phyloP scores from a whole-genome alignment of 495 filamentous ascomycete genomes.

The Bacidia gigantensis region DNA sequence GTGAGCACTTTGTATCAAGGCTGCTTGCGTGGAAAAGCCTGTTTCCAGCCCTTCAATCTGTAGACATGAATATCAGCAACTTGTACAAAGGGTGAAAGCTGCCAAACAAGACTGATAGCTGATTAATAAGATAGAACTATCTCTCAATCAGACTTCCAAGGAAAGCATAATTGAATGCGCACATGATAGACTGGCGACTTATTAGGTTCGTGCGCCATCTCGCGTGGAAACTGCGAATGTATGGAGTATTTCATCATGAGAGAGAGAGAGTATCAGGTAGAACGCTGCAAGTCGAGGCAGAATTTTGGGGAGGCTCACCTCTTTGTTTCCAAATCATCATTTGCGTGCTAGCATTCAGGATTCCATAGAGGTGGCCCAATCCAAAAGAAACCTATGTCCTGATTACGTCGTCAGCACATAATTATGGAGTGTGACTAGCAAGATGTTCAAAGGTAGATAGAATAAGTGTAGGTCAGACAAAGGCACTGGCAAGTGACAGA shows the following conservation, averaged over 20 bases:
- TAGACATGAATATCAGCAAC: no score
- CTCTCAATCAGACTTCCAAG: conserved; percentile 32
- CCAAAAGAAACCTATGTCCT: no score
- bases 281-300: not conserved
- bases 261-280: conserved; percentile 7
- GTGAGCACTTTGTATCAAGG: no score
- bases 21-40: no score
- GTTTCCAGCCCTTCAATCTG: no score
- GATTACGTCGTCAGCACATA: no score
- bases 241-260: conserved; percentile 33
- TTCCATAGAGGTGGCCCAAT: not conserved
- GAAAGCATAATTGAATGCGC: conserved; percentile 26
- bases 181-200: conserved; percentile 26
- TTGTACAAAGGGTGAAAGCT: no score
- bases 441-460: not conserved
- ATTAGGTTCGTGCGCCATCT: conserved; percentile 32
- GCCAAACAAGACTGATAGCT: no score
- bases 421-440: not conserved
- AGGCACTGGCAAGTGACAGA: conserved; percentile 98
- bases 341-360: not conserved
- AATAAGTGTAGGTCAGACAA: conserved; percentile 56
- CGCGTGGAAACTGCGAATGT: conserved; percentile 39
- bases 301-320: not conserved
- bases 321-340: not conserved
- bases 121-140: not conserved